These are phyloP conservation scores for Penicillium cosmopolitanum DNA, from an alignment of 495 filamentous ascomycete genomes.

Conservation along the genomic window DNA sequence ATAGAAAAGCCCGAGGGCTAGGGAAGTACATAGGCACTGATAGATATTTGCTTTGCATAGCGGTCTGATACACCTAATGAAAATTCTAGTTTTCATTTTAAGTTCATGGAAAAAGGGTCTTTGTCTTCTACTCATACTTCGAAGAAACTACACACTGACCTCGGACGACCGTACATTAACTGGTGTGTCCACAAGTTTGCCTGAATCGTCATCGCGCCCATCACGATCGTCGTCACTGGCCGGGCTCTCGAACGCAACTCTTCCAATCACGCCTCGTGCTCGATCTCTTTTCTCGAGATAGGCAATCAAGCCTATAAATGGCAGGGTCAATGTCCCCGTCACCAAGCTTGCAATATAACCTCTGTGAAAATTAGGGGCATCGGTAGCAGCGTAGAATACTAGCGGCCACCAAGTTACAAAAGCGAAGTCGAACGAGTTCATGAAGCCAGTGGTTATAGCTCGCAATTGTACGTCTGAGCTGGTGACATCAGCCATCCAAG, in stretches of 20 bases:
- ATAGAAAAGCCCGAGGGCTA: neutral
- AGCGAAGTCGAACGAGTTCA: constrained; percentile 44
- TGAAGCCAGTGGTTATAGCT: constrained; percentile 41
- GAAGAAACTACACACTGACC: neutral
- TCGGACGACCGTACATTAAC: constrained; percentile 6
- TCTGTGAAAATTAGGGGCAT: constrained; percentile 37
- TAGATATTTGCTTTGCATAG: constrained; percentile 17
- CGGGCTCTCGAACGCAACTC: constrained; percentile 10
- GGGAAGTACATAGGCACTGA: neutral
- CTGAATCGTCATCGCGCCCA: constrained; percentile 5
- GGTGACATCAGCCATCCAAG: constrained; percentile 42
- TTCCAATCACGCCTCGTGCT: constrained; percentile 30
- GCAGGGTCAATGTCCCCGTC: constrained; percentile 35
- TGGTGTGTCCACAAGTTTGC: neutral
- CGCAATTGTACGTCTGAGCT: constrained; percentile 38
- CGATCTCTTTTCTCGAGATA: constrained; percentile 36
- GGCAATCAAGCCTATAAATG: constrained; percentile 33
- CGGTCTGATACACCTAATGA: constrained; percentile 1
- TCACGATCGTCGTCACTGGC: neutral
- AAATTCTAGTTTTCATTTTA: neutral
- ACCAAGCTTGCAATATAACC: constrained; percentile 41
- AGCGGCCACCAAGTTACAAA: constrained; percentile 45
- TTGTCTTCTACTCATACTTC: neutral
- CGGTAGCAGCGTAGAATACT: constrained; percentile 39
- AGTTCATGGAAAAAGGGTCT: neutral